Base-by-base conservation (phyloP, 495 filamentous ascomycete genomes). In the Aspergillus steynii region DNA sequence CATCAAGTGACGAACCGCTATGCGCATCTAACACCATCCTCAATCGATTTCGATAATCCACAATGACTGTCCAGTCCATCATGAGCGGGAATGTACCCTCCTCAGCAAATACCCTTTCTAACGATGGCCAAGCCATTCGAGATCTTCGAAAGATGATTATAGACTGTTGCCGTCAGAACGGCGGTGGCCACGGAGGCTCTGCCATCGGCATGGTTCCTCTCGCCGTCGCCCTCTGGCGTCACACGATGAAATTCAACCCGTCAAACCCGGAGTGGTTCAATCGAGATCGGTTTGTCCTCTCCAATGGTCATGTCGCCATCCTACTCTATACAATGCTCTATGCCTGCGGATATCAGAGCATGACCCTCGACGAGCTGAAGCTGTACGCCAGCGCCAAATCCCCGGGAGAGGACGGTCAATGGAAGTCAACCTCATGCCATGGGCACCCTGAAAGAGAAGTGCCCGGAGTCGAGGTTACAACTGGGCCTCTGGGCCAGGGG, bases 141-240 rank as follows among this genome's bases (percentile, higher is more conserved):
- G 68, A 65, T 27, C 79, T 78, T 57, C 64, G 78, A 20, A 58
- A 67, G 34, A 65, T 82, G 1, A 77, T 82, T 59, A 77, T 77
- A 51, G 80, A 82, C 60, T 70, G 81, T 5, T 80, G 76, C 61
- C 62, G 80, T 61, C 79, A 82, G 47, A 81, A 77, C 65, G 71
- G 72, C 50, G 74, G 73, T 25, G 80, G 79, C 5, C 79, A 82
- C 66, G 77, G 76, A 10, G 79, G 77, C 77, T 90, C 90, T 63
- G 92, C 92, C 61, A 96, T 97, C 86, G 91, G 91, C 76, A 91
- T 96, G 92, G 92, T 92, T 61, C 90, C 93, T 32, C 85, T 91
- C 68, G 88, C 91, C 72, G 90, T 96, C 79, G 86, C 95, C 62
- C 85, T 97, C 59, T 97, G 88, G 79, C 93, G 92, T 81, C 90